These are phyloP conservation scores for Crithidia acanthocephali DNA, from an alignment of 208 protist species.

Conservation along the genomic window DNA sequence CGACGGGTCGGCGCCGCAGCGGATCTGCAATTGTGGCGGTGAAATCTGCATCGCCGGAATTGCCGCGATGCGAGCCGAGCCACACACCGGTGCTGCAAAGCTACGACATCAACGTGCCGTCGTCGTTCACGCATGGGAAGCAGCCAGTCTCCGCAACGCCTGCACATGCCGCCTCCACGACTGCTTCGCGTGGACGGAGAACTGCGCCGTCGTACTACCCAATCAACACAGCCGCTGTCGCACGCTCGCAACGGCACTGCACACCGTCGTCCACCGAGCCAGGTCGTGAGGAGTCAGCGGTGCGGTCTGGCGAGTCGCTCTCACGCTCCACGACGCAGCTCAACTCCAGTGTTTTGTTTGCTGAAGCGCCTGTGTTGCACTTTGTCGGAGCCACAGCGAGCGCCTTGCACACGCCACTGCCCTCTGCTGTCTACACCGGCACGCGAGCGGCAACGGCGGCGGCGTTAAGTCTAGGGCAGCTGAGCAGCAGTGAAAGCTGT, in stretches of 20 bases:
- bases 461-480: not conserved
- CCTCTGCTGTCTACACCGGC: not conserved
- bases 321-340: not conserved
- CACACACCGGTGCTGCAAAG: not conserved
- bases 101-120: conserved; percentile 6
- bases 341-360: not conserved
- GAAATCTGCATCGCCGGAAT: not conserved
- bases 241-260: conserved; percentile 21
- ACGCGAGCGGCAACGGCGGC: not conserved
- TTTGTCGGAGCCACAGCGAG: not conserved
- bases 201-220: not conserved
- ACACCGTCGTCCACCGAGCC: conserved; percentile 23
- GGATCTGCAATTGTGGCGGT: not conserved
- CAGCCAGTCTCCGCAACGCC: not conserved
- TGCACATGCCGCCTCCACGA: not conserved
- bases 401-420: not conserved
- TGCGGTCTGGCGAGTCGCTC: not conserved
- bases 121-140: not conserved
- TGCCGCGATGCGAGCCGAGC: not conserved
- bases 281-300: not conserved
- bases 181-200: not conserved
- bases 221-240: not conserved
- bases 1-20: not conserved
- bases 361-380: not conserved
- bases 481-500: not conserved